Conservation (phyloP, 2,329 filamentous ascomycete genomes). For the Didymella exigua region DNA sequence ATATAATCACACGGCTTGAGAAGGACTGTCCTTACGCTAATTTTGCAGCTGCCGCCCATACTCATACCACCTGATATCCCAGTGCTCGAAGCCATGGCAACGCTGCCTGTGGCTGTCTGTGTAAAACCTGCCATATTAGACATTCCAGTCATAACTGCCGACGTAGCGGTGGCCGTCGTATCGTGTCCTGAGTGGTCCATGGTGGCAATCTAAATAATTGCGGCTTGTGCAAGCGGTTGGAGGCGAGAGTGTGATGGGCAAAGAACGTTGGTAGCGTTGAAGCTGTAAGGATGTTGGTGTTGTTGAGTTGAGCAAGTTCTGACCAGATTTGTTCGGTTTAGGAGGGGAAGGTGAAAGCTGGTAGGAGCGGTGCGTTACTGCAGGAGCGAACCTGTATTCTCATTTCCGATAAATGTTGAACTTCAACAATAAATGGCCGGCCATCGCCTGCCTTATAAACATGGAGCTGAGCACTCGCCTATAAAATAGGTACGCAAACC, state of each 20-base stretch:
- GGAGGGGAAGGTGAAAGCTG: not conserved
- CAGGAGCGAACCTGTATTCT: not conserved
- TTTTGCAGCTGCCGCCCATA: slow-evolving; percentile 41
- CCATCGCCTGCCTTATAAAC: not conserved
- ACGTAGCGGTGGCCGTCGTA: slow-evolving; percentile 5
- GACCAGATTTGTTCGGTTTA: slow-evolving; percentile 15
- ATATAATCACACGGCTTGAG: too few species aligned
- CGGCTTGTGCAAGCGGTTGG: not conserved
- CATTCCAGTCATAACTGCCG: slow-evolving; percentile 23
- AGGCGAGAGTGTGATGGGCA: not conserved
- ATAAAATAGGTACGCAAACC: slow-evolving; percentile 13
- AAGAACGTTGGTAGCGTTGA: not conserved
- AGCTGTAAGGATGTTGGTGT: not conserved
- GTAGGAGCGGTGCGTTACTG: slow-evolving; percentile 12
- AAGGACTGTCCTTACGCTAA: slow-evolving; percentile 29
- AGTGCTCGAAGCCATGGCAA: slow-evolving; percentile 28
- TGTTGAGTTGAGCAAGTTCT: slow-evolving; percentile 18
- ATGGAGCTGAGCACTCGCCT: not conserved
- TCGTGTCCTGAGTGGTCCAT: slow-evolving; percentile 21
- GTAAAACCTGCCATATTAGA: slow-evolving; percentile 17
- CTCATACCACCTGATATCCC: slow-evolving; percentile 29
- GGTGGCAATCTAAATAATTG: not conserved
- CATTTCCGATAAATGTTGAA: not conserved
- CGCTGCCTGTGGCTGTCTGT: slow-evolving; percentile 25
- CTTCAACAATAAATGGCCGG: not conserved